phyloP scores from a whole-genome alignment of 1,284 basidiomycete genomes.

The Apiotrichum gracile region DNA sequence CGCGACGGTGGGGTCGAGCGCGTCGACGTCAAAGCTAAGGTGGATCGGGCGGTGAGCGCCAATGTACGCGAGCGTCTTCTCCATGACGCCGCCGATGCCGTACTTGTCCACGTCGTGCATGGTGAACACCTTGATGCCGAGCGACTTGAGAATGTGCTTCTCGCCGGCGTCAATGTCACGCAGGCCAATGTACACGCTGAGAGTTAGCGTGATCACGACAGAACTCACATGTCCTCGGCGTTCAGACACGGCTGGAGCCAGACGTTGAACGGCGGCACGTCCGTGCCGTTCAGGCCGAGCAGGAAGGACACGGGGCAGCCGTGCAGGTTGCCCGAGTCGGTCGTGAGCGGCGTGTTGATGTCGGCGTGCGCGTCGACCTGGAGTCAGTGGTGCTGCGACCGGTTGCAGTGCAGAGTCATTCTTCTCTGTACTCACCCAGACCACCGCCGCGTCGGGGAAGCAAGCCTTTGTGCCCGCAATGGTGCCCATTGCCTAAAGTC shows the following conservation, averaged over 20 bases:
- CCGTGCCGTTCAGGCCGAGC: constrained; percentile 59
- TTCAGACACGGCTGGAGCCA: constrained; percentile 75
- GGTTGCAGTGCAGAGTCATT: no score
- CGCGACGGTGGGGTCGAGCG: constrained; percentile 85
- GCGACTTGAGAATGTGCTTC: constrained; percentile 76
- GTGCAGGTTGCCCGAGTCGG: constrained; percentile 89
- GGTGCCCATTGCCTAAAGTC: constrained; percentile 76
- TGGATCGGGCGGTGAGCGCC: constrained; percentile 89
- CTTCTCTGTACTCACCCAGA: constrained; percentile 74
- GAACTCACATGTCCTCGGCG: constrained; percentile 52
- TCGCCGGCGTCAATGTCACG: constrained; percentile 89
- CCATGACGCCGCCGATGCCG: constrained; percentile 90
- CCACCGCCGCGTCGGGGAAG: constrained; percentile 64
- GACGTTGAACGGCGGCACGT: constrained; percentile 55
- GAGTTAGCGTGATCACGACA: not conserved
- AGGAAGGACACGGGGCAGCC: constrained; percentile 98
- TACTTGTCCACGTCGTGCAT: constrained; percentile 99
- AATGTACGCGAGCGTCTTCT: constrained; percentile 91
- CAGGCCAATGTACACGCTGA: constrained; percentile 74
- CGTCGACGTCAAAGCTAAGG: constrained; percentile 95
- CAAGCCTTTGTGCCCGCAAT: constrained; percentile 46
- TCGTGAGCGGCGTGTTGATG: constrained; percentile 85
- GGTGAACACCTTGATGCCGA: constrained; percentile 87
- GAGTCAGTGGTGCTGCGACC: not conserved
- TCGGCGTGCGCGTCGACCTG: constrained; percentile 81